phyloP scores from a whole-genome alignment of 805 yeast species.

The Yarrowia divulgata region DNA sequence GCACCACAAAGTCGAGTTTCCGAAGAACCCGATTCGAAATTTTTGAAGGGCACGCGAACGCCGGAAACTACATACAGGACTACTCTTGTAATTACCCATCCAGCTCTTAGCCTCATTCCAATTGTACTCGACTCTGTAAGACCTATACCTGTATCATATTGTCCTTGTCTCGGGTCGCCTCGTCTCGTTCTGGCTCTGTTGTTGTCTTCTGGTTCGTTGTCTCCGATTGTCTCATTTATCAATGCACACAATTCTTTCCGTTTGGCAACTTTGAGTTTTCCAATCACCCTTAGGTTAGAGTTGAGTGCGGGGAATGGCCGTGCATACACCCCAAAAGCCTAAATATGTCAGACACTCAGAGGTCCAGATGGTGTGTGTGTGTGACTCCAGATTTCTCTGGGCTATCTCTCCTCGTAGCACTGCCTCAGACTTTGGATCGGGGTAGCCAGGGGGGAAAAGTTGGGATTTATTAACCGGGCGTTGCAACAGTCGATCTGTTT shows the following conservation, averaged over 20 bases:
- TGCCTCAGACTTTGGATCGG: slow-evolving; percentile 8
- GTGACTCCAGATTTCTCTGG: slow-evolving; percentile 3
- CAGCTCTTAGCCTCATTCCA: slow-evolving; percentile 25
- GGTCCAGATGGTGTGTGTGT: slow-evolving; percentile 12
- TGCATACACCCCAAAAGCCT: slow-evolving; percentile 25
- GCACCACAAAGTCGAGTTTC: too few relatives aligned
- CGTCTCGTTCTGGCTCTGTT: too few relatives aligned
- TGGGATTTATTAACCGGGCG: too few relatives aligned
- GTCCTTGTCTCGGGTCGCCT: too few relatives aligned
- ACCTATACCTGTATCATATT: too few relatives aligned
- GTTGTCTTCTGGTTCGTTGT: background rate
- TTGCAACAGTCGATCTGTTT: slow-evolving; percentile 1
- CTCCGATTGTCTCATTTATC: too few relatives aligned
- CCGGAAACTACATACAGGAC: too few relatives aligned
- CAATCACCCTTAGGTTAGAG: slow-evolving; percentile 10
- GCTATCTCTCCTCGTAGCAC: slow-evolving; percentile 7
- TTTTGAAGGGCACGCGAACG: too few relatives aligned
- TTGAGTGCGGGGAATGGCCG: slow-evolving; percentile 37
- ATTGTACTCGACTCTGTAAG: background rate
- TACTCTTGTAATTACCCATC: too few relatives aligned
- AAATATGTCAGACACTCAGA: too few relatives aligned
- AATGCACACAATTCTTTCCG: background rate
- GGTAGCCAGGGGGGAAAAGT: background rate
- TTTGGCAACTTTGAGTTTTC: background rate
- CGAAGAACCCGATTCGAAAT: too few relatives aligned